Evolutionary conservation across 345 rosid species (phyloP).

Genomic region (Noccaea bulbosa): DNA sequence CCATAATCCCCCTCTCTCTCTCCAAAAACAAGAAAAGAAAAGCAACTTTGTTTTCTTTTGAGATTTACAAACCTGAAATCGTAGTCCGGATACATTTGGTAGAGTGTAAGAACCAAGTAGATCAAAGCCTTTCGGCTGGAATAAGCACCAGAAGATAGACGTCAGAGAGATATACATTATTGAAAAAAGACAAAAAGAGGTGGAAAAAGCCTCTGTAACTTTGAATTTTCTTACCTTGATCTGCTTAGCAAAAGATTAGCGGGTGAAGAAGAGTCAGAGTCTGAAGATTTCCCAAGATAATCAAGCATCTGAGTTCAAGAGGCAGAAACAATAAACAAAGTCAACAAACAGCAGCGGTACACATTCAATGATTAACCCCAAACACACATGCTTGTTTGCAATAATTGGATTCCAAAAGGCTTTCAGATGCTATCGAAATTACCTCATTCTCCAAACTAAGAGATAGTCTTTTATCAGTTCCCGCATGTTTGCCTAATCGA

Average conservation of each 20-base stretch:
- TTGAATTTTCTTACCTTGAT: conserved; percentile 67
- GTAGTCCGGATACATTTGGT: conserved; percentile 90
- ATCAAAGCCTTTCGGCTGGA: conserved; percentile 96
- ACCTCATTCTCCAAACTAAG: conserved; percentile 97
- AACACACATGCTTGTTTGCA: conserved; percentile 10
- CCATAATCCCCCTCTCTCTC: conserved; percentile 74
- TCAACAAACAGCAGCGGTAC: conserved; percentile 9
- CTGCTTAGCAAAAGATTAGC: conserved; percentile 81
- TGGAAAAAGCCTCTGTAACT: conserved; percentile 26
- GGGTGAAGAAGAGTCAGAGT: conserved; percentile 75
- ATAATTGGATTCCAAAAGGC: conserved; percentile 9
- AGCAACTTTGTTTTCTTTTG: background rate
- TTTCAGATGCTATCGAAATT: conserved; percentile 4
- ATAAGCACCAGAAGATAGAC: conserved; percentile 38
- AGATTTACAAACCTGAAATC: conserved; percentile 73
- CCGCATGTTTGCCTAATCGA: conserved; percentile 80
- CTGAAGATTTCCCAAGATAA: conserved; percentile 82
- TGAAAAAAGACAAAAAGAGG: conserved; percentile 5
- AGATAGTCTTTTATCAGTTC: conserved; percentile 81
- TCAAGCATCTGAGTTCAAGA: conserved; percentile 72
- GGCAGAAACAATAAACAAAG: background rate
- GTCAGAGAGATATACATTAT: conserved; percentile 36
- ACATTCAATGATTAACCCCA: conserved; percentile 13
- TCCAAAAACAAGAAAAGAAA: background rate
- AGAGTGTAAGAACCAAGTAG: conserved; percentile 90